Base-by-base conservation (phyloP, 148 eudicot species). In the Gaultheria prostrata region DNA sequence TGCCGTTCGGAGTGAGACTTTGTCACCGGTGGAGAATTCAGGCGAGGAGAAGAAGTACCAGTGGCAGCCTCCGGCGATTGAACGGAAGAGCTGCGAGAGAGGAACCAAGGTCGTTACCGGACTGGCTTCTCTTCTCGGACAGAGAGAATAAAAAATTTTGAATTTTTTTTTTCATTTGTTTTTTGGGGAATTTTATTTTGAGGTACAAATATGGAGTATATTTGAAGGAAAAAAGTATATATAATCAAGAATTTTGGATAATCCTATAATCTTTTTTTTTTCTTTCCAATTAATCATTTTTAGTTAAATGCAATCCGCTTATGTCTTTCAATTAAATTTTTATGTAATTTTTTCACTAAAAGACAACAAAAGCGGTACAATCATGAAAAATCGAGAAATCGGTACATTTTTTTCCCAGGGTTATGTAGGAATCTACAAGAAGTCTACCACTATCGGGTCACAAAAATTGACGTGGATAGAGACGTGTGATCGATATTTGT, bases 21-120 rank as follows among this genome's bases (percentile, higher is more conserved):
- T 26, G 67, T 26, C 70, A 35, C 35, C 72, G 35, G 72, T 4
- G 72, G 18, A 8, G 9, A 71, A 33, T 53, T 51, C 71, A 69
- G 87, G 70, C 50, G 75, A 82, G 83, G 85, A 76, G 32, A 82
- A 83, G 82, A 76, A 78, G 74, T 28, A 48, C 59, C 28, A 75
- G 39, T 91, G 93, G 95, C 87, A 87, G 83, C 89, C 88, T 65
- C 95, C 95, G 88, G 90, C 86, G 84, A 81, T 90, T 53, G 88
- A 76, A 78, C 88, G 88, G 82, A 91, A 85, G 90, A 90, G 89
- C 81, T 86, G 84, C 8, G 91, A 86, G 33, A 87, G 87, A 85
- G 89, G 87, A 26, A 79, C 82, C 39, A 89, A 88, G 78, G 88
- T 88, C 11, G 93, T 93, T 3, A 88, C 95, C 80, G 95, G 95